Evolutionary conservation across 352 stramenopile species (phyloP).

Genomic region (Globisporangium emineosum): DNA sequence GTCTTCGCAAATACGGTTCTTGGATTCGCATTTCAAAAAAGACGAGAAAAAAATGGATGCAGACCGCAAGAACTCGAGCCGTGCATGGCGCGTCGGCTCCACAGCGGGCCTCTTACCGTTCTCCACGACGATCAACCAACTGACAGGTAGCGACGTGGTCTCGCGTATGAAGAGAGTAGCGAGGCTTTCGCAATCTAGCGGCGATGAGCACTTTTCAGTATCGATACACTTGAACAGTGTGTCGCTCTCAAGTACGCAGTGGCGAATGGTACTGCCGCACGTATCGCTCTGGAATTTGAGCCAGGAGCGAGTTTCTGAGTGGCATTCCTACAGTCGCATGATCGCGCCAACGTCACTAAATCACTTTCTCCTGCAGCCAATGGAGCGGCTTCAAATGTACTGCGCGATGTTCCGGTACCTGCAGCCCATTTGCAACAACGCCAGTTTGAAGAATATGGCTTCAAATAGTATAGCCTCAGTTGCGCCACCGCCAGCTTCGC

Average conservation of each 20-base stretch:
- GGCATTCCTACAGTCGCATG: conserved; percentile 21
- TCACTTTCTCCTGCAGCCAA: conserved; percentile 34
- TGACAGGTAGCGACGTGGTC: background rate
- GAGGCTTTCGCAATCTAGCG: background rate
- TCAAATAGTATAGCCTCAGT: background rate
- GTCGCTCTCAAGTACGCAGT: background rate
- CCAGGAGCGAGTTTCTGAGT: conserved; percentile 2
- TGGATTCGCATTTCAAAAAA: conserved; percentile 11
- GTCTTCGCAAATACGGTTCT: conserved; percentile 21
- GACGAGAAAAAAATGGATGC: background rate
- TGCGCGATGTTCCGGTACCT: conserved; percentile 17
- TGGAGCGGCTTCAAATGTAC: conserved; percentile 30
- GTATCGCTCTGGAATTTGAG: conserved; percentile 7
- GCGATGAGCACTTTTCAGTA: background rate
- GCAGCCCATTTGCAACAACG: background rate
- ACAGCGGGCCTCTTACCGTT: background rate
- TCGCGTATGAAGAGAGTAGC: background rate
- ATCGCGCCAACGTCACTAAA: conserved; percentile 25
- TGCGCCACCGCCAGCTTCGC: background rate
- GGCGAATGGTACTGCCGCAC: background rate
- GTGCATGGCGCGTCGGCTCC: background rate
- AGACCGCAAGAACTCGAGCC: background rate
- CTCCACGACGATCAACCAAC: background rate
- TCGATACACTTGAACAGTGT: background rate
- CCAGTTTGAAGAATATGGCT: background rate